Base-by-base conservation (phyloP, 805 yeast genomes). In the Lachancea sp. region DNA sequence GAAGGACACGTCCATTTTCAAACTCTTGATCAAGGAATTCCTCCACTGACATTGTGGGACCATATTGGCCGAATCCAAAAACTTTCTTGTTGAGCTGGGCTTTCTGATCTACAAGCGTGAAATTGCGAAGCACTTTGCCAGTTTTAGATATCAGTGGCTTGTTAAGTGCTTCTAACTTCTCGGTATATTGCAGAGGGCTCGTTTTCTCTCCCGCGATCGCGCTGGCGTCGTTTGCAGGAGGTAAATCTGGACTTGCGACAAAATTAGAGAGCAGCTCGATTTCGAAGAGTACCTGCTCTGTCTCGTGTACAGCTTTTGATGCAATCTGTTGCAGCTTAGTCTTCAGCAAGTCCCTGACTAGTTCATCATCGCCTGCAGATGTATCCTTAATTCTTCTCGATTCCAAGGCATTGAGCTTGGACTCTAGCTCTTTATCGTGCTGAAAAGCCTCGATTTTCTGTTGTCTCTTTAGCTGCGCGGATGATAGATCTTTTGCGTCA, bases 31-130 rank as follows among this genome's bases (percentile, higher is more conserved):
- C 95, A 42, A 93, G 69, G 49, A 85, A 82, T 55, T 93, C 97
- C 52, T 93, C 99, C 0, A 93, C 89, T 0, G 95, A 72, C 93
- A 93, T 87, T 0, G 97, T 87, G 2, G 99, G 99, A 25, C 91
- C 71, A 20, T 75, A 79, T 65, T 93, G 97, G 1, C 97, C 99
- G 2, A 95, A 87, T 1, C 97, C 96, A 54, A 77, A 79, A 0
- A 90, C 96, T 55, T 81, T 77, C 27, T 72, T 67, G 46, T 74
- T 70, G 15, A 87, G 52, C 38, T 81, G 77, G 31, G 78, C 78
- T 48, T 78, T 73, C 36, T 73, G 66, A 9, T 82, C 69, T 12
- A 79, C 78, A 15, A 91, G 73, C 0, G 91, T 85, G 63, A 91
- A 93, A 10, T 97, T 97, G 54, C 84, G 76, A 27, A 85, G 63